phyloP scores from a whole-genome alignment of 2,329 filamentous ascomycete genomes.

The Fusarium humuli region DNA sequence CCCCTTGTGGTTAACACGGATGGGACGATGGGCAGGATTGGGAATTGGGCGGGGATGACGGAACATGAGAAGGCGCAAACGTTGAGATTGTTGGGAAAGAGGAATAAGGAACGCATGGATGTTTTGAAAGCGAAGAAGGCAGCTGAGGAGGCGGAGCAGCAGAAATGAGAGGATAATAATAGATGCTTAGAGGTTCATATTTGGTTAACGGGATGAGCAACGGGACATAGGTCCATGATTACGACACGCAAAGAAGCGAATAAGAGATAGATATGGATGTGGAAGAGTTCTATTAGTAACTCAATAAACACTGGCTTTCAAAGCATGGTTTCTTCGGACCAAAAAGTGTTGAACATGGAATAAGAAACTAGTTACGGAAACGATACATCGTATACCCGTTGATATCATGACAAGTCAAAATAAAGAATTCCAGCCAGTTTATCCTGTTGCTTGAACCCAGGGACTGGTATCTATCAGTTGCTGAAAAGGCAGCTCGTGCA shows the following conservation, averaged over 20 bases:
- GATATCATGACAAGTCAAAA: constrained; percentile 47
- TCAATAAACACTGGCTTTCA: background rate
- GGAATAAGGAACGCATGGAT: constrained; percentile 73
- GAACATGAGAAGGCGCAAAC: constrained; percentile 75
- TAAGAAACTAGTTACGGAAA: constrained; percentile 39
- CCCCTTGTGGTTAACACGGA: constrained; percentile 80
- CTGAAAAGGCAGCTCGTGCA: constrained; percentile 21
- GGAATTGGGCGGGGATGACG: constrained; percentile 79
- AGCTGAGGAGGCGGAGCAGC: constrained; percentile 21
- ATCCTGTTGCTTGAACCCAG: constrained; percentile 20
- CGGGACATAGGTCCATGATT: background rate
- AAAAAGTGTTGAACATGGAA: constrained; percentile 29
- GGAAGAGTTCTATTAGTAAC: constrained; percentile 1
- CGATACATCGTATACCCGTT: constrained; percentile 44
- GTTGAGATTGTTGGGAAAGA: constrained; percentile 72
- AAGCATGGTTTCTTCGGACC: constrained; percentile 4
- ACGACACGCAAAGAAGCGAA: background rate
- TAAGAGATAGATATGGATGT: background rate
- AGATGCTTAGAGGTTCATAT: background rate
- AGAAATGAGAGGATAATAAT: constrained; percentile 6
- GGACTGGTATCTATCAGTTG: constrained; percentile 37
- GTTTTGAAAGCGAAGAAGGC: constrained; percentile 54
- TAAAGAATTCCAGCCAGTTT: constrained; percentile 27
- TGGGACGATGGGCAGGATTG: constrained; percentile 76
- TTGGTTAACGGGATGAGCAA: background rate